These are phyloP conservation scores for Acer saccharum DNA, from an alignment of 345 rosid genomes.

Conservation along the genomic window DNA sequence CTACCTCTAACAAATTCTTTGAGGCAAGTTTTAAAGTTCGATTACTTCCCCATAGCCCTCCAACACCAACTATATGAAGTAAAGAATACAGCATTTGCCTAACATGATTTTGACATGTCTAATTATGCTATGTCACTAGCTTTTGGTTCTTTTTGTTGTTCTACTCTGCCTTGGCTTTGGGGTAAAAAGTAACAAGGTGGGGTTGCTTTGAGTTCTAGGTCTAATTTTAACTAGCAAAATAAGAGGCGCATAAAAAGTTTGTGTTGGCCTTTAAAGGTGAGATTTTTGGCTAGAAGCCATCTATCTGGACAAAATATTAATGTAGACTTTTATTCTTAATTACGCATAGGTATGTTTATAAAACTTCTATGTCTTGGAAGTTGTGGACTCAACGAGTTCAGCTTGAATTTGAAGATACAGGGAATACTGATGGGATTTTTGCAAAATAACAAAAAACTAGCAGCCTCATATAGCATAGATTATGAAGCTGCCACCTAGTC, in stretches of 20 bases:
- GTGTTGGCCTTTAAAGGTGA: not conserved
- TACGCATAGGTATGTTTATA: too few species aligned
- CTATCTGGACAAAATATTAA: not conserved
- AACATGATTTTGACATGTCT: not conserved
- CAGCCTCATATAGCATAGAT: not conserved
- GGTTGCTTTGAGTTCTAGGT: slow-evolving; percentile 2
- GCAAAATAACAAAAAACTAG: not conserved
- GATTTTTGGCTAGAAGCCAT: not conserved
- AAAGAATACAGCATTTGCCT: too few species aligned
- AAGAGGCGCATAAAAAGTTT: not conserved
- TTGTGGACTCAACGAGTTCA: not conserved
- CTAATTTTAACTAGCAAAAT: not conserved
- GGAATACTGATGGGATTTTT: not conserved
- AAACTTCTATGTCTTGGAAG: not conserved
- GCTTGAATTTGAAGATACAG: not conserved
- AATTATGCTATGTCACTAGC: not conserved
- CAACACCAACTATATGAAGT: not conserved
- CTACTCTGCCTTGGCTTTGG: not conserved
- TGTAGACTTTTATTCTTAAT: not conserved
- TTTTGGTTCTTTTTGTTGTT: not conserved
- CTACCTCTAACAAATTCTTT: not conserved
- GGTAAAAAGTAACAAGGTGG: not conserved
- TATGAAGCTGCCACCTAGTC: not conserved
- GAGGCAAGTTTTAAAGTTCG: not conserved
- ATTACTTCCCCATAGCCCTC: not conserved